Conservation (phyloP, 495 filamentous ascomycete genomes). For the Penicillium egyptiacum region DNA sequence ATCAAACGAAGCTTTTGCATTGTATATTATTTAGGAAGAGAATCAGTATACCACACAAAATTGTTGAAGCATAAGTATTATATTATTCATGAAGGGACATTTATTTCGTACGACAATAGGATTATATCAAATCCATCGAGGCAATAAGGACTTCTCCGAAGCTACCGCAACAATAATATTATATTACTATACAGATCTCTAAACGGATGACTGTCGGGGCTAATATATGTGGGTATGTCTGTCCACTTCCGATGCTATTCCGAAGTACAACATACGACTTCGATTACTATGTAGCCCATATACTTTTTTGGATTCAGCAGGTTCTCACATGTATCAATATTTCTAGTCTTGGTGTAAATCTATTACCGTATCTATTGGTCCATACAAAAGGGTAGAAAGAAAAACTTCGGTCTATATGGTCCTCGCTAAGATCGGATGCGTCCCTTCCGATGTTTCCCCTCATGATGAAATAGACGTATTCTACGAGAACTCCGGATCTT, state of each 20-base stretch:
- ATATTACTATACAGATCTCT: neutral
- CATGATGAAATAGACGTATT: conserved; percentile 17
- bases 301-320: neutral
- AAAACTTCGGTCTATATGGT: neutral
- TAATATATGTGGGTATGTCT: neutral
- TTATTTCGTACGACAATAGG: neutral
- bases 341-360: neutral
- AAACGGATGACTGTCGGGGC: neutral
- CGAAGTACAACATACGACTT: neutral
- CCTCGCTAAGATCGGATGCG: conserved; percentile 29
- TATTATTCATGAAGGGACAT: neutral
- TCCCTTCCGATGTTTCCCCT: conserved; percentile 19
- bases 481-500: conserved; percentile 6
- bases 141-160: neutral
- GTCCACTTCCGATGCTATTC: neutral
- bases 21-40: neutral
- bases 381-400: neutral
- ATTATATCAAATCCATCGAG: neutral
- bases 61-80: neutral
- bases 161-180: neutral
- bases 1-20: neutral
- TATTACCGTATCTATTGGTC: neutral
- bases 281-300: neutral
- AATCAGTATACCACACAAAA: neutral
- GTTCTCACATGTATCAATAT: neutral